A percentile compares a stretch with the other conserved stretches of the same genome.
phyloP scores from a whole-genome alignment of 2,329 filamentous ascomycete species.

The Ramichloridium luteum region DNA sequence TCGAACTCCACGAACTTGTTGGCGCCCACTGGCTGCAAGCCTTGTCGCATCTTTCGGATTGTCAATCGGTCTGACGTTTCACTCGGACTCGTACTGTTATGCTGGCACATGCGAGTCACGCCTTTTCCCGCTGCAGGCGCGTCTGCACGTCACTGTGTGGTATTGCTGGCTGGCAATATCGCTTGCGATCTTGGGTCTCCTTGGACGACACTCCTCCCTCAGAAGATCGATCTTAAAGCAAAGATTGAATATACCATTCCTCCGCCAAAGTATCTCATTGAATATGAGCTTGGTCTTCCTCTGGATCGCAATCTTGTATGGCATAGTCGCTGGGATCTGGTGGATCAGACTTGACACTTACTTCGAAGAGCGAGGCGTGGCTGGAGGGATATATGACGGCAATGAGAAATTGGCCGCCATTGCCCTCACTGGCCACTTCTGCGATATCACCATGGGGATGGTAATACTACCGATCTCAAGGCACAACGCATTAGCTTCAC shows the following conservation, averaged over 20 bases:
- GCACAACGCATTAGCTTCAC: slow-evolving; percentile 8
- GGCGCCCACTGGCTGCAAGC: slow-evolving; percentile 7
- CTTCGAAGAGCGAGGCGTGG: slow-evolving; percentile 6
- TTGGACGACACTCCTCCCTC: too few relatives aligned
- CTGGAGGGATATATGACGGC: slow-evolving; percentile 3
- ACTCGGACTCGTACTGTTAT: slow-evolving; percentile 9
- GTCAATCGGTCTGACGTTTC: slow-evolving; percentile 9
- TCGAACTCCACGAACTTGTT: slow-evolving; percentile 9
- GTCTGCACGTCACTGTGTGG: slow-evolving; percentile 10
- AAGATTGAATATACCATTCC: too few relatives aligned
- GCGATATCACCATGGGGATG: slow-evolving; percentile 10
- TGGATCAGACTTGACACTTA: slow-evolving; percentile 8
- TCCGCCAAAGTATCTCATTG: too few relatives aligned
- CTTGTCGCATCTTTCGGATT: slow-evolving; percentile 5
- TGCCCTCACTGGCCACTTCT: slow-evolving; percentile 8
- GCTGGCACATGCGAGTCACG: slow-evolving; percentile 8
- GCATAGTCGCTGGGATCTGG: slow-evolving; percentile 8
- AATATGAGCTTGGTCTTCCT: slow-evolving; percentile 6
- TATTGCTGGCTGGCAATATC: slow-evolving; percentile 9
- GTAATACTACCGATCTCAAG: slow-evolving; percentile 8
- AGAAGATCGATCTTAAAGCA: slow-evolving; percentile 6
- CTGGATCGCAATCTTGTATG: slow-evolving; percentile 7
- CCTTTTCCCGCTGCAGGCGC: slow-evolving; percentile 9
- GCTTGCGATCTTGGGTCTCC: slow-evolving; percentile 5
- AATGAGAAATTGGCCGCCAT: slow-evolving; percentile 7